These are phyloP conservation scores for Amanita fuliginea DNA, from an alignment of 768 basidiomycete species.

Conservation along the genomic window DNA sequence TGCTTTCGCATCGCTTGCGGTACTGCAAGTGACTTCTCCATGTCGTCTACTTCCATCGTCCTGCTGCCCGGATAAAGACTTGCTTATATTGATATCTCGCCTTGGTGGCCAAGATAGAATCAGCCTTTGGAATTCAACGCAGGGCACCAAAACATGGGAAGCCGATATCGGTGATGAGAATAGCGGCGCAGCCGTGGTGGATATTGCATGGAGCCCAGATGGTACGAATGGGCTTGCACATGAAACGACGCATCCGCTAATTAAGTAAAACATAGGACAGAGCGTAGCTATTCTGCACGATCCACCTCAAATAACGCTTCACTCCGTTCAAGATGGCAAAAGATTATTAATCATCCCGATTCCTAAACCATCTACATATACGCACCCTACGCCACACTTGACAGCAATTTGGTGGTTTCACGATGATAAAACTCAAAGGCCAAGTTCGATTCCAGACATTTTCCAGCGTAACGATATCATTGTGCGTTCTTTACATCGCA, in stretches of 20 bases:
- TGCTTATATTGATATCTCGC: slow-evolving; percentile 56
- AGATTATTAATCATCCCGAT: slow-evolving; percentile 38
- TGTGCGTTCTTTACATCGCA: slow-evolving; percentile 26
- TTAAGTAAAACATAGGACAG: slow-evolving; percentile 40
- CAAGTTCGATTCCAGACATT: slow-evolving; percentile 56
- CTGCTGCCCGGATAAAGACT: slow-evolving; percentile 82
- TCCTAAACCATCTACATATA: slow-evolving; percentile 11
- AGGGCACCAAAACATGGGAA: slow-evolving; percentile 77
- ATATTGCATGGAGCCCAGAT: slow-evolving; percentile 74
- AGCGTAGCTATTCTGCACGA: slow-evolving; percentile 63
- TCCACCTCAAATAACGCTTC: slow-evolving; percentile 56
- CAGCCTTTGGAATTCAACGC: slow-evolving; percentile 67
- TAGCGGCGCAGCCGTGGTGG: slow-evolving; percentile 39
- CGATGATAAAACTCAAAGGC: slow-evolving; percentile 28
- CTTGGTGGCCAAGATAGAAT: slow-evolving; percentile 59
- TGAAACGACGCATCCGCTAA: slow-evolving; percentile 3
- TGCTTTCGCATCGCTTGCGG: slow-evolving; percentile 47
- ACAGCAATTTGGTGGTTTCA: slow-evolving; percentile 68
- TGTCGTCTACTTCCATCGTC: slow-evolving; percentile 51
- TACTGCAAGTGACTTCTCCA: slow-evolving; percentile 42
- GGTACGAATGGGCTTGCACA: slow-evolving; percentile 30
- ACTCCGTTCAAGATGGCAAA: slow-evolving; percentile 71
- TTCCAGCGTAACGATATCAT: slow-evolving; percentile 57
- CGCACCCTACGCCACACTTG: slow-evolving; percentile 18
- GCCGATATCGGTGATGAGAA: slow-evolving; percentile 47